Evolutionary conservation across 1,284 basidiomycete genomes (phyloP), one percentile per base, ranked within the genome.

Genomic region (Meira nashicola): DNA sequence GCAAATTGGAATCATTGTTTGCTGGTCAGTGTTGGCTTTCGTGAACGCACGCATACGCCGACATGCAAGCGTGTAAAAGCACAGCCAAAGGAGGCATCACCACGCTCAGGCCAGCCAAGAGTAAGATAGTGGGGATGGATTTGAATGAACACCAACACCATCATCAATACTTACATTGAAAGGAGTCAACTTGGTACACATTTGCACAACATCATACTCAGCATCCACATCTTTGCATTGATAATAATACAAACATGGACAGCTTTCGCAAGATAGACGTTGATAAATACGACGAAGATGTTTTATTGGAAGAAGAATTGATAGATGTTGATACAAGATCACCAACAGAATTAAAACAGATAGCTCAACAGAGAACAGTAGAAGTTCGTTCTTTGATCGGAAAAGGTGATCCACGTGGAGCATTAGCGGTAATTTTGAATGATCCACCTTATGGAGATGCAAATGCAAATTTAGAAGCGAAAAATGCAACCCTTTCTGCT

Each of bases 231-330:
- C 43, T 25, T 4, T 4, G 8, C 17, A 44, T 4, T 9, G 43
- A 17, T 3, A 17, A 44, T 9, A 3, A 51, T 5, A 14, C 15
- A 58, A 72, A 67, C 66, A 68, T 63, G 56, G 72, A 73, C 62
- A 63, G 54, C 57, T 95, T 92, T 80, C 84, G 92, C 67, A 93
- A 92, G 81, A 92, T 96, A 81, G 89, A 96, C 80, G 89, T 96
- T 71, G 93, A 97, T 81, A 84, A 83, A 53, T 92, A 86, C 81
- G 94, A 97, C 76, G 93, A 96, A 79, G 94, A 97, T 72, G 85
- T 87, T 15, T 81, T 97, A 14, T 84, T 86, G 49, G 89, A 92
- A 23, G 58, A 58, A 38, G 76, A 96, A 73, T 84, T 97, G 39
- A 92, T 89, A 76, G 88, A 90, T 53, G 84, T 89, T 1, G 92